A percentile compares a stretch with the other conserved stretches of the same genome.
phyloP scores from a whole-genome alignment of 805 yeast species.

The Ogataea salicorniae region DNA sequence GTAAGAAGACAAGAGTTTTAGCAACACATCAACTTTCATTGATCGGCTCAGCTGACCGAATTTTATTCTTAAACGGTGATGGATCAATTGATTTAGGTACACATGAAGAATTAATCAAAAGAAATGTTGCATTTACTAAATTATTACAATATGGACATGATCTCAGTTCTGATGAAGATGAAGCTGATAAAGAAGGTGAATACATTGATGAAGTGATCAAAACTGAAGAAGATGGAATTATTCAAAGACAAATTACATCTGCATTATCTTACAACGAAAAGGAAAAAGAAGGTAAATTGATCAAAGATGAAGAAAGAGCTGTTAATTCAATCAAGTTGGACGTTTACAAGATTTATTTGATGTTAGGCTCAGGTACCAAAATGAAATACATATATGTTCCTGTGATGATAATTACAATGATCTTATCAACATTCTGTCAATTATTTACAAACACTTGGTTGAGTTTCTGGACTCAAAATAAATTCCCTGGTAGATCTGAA shows the following conservation, averaged over 20 bases:
- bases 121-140: conserved; percentile 43
- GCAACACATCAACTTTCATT: conserved; percentile 82
- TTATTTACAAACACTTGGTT: conserved; percentile 71
- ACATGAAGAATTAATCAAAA: conserved; percentile 42
- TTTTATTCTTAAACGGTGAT: conserved; percentile 62
- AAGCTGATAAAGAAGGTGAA: conserved; percentile 11
- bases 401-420: conserved; percentile 12
- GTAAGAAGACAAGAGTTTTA: conserved; percentile 57
- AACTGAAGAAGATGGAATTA: conserved; percentile 15
- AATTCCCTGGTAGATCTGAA: conserved; percentile 39
- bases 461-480: conserved; percentile 67
- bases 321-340: conserved; percentile 35
- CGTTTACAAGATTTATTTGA: conserved; percentile 47
- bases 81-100: conserved; percentile 58
- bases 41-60: conserved; percentile 59
- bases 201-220: neutral
- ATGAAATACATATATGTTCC: conserved; percentile 32
- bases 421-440: conserved; percentile 43
- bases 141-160: conserved; percentile 38
- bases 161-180: conserved; percentile 19
- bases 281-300: conserved; percentile 25
- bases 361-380: conserved; percentile 51
- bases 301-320: conserved; percentile 29
- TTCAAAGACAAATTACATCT: conserved; percentile 1
- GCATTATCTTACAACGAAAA: conserved; percentile 47